These are phyloP conservation scores for Yamadazyma triangularis DNA, from an alignment of 1,139 yeast species.

Conservation along the genomic window DNA sequence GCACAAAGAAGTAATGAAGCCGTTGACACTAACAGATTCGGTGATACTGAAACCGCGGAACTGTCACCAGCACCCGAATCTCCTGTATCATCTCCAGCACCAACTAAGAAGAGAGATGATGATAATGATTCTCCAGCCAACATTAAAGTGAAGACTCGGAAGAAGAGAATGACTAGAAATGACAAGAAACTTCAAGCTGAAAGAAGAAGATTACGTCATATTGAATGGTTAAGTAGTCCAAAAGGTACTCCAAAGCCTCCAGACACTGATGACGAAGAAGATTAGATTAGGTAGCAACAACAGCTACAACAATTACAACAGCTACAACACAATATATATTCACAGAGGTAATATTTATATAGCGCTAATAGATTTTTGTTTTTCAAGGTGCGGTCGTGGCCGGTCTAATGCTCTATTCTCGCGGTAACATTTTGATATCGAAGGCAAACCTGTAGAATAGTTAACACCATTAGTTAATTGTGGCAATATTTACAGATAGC, in stretches of 20 bases:
- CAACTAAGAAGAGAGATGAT: conserved; percentile 46
- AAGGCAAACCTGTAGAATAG: conserved; percentile 15
- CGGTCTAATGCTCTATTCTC: no score
- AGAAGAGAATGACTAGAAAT: conserved; percentile 96
- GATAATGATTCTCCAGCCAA: conserved; percentile 93
- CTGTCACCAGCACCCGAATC: conserved; percentile 17
- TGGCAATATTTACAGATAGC: background rate
- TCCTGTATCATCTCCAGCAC: conserved; percentile 21
- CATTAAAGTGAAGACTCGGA: conserved; percentile 85
- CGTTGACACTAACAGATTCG: conserved; percentile 76
- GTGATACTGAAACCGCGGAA: conserved; percentile 49
- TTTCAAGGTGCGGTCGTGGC: no score
- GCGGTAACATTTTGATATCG: conserved; percentile 7
- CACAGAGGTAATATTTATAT: no score
- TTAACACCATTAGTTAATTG: background rate
- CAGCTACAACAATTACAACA: no score
- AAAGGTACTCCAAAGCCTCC: conserved; percentile 96
- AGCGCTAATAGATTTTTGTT: no score
- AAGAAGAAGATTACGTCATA: conserved; percentile 89
- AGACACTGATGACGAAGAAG: conserved; percentile 87
- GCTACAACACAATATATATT: no score
- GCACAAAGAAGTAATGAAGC: conserved; percentile 77
- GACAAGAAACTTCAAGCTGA: conserved; percentile 89
- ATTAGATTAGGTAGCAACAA: conserved; percentile 3
- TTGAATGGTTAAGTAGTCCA: conserved; percentile 93